These are phyloP conservation scores for Phtheirospermum japonicum DNA, from an alignment of 257 asterid species.

Conservation along the genomic window DNA sequence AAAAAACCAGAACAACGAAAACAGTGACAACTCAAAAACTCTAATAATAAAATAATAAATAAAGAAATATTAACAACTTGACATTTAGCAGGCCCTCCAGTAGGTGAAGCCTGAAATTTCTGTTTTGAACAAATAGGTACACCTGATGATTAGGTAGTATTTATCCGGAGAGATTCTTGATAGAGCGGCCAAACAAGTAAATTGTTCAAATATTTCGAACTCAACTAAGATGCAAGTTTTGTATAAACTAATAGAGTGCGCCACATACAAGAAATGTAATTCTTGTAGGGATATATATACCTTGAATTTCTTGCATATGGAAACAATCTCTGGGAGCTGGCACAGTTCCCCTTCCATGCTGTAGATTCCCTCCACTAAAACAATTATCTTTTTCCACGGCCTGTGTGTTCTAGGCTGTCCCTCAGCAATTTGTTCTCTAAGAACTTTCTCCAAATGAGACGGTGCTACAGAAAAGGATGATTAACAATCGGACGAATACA, in stretches of 20 bases:
- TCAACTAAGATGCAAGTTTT: neutral
- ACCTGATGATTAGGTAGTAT: too few relatives aligned
- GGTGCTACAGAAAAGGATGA: constrained; percentile 47
- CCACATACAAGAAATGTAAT: neutral
- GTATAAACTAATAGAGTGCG: neutral
- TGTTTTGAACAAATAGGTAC: too few relatives aligned
- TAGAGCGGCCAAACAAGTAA: too few relatives aligned
- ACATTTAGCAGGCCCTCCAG: too few relatives aligned
- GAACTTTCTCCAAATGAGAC: constrained; percentile 66
- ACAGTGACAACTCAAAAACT: too few relatives aligned
- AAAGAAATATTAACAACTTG: too few relatives aligned
- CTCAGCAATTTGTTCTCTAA: constrained; percentile 69
- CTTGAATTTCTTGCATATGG: constrained; percentile 83
- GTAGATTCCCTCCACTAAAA: constrained; percentile 85
- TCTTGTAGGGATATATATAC: constrained; percentile 30
- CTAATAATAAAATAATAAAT: too few relatives aligned
- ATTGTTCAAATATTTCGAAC: neutral
- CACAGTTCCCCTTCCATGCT: constrained; percentile 92
- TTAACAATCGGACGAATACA: constrained; percentile 4
- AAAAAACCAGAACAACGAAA: neutral
- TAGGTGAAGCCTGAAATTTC: too few relatives aligned
- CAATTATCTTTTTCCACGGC: constrained; percentile 80
- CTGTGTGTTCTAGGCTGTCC: constrained; percentile 85
- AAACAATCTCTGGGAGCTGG: constrained; percentile 73
- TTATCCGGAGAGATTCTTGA: too few relatives aligned